Base-by-base conservation (phyloP, 768 basidiomycete species). In the Megacollybia marginata region DNA sequence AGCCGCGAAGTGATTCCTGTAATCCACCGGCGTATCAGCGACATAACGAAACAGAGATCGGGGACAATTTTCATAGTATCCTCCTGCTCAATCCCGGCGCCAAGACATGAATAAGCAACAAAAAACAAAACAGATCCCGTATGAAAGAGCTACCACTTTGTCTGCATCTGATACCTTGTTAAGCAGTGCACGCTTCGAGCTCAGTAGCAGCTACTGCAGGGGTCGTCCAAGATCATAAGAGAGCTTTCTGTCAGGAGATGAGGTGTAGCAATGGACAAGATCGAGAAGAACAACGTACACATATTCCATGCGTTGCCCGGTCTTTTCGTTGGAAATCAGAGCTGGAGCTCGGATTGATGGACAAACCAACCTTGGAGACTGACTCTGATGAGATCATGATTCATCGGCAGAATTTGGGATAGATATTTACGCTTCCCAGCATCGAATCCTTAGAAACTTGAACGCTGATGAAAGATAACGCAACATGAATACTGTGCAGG, bases 1-100 rank as follows among this genome's bases (percentile, higher is more conserved):
- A 5, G 83, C 82, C 1, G 83, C 76, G 59, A 86, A 86, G 59
- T 85, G 84, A 60, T 84, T 85, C 61, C 86, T 73, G 83, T 83
- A 52, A 19, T 42, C 16, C 46, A 38, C 16, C n/a, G n/a, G n/a
- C 16, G 31, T 13, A 36, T 38, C 2, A 50, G n/a, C 42, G 34
- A 49, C 44, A 48, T 32, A 33, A 44, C 19, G 10, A 15, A 36
- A 43, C 43, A 16, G 48, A 6, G 46, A 9, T n/a, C 11, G 9
- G 44, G 52, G 36, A n/a, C 31, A 5, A 60, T 72, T 54, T 83
- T 85, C 83, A 83, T 83, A 38, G 80, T 80, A 15, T 83, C 79
- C 19, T 74, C 71, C 59, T 83, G 82, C 51, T 84, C 81, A 44
- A 86, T 78, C 2, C 83, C 83, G 35, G 83, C 80, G 54, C 83